Evolutionary conservation across 257 asterid genomes (phyloP).

Genomic region (Solanum chiquidenum): DNA sequence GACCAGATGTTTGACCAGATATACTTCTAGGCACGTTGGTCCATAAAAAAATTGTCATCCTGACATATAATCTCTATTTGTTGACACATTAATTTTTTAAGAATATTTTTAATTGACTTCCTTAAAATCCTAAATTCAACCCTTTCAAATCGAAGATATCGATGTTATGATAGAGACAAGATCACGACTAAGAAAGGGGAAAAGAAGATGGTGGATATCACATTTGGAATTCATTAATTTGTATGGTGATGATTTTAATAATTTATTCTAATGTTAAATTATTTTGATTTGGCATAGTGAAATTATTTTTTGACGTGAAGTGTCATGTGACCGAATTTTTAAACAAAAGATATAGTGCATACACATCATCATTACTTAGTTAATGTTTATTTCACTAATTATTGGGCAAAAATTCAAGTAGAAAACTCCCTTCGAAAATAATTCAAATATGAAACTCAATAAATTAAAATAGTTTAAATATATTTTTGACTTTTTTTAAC

Average conservation of each 20-base stretch:
- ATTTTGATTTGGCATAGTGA: background rate
- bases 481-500: too few species aligned
- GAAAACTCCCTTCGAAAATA: background rate
- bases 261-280: too few species aligned
- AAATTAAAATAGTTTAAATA: too few species aligned
- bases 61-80: background rate
- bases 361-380: background rate
- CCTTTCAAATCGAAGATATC: background rate
- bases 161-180: background rate
- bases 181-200: background rate
- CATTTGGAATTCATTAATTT: background rate
- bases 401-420: background rate
- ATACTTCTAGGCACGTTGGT: background rate
- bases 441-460: too few species aligned
- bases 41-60: background rate
- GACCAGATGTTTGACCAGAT: background rate
- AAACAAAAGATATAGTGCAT: too few species aligned
- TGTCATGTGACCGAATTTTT: background rate
- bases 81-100: background rate
- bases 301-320: too few species aligned
- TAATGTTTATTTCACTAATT: background rate
- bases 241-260: too few species aligned
- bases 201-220: background rate
- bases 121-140: too few species aligned
- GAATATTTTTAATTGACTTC: background rate